Percentiles rank a stretch among this genome's conserved stretches.
These are phyloP conservation scores for Serendipita sp. DNA, from an alignment of 768 basidiomycete species.

Conservation along the genomic window DNA sequence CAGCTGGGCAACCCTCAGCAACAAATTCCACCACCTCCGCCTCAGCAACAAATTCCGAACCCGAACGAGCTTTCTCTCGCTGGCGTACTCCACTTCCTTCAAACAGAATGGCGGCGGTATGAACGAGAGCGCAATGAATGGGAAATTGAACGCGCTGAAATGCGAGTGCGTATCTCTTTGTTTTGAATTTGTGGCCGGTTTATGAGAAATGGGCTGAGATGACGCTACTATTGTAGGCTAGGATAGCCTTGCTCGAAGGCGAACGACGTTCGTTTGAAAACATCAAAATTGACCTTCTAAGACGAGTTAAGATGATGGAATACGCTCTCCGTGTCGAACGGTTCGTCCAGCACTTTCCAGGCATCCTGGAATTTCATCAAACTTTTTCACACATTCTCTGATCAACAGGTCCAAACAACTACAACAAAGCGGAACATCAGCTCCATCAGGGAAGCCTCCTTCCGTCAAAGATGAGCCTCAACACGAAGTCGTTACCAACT, in stretches of 20 bases:
- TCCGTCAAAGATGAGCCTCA: slow-evolving; percentile 53
- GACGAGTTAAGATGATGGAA: slow-evolving; percentile 98
- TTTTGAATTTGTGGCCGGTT: slow-evolving; percentile 15
- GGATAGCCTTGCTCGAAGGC: slow-evolving; percentile 93
- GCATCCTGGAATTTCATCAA: not conserved
- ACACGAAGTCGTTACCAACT: slow-evolving; percentile 26
- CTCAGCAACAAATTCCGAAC: slow-evolving; percentile 65
- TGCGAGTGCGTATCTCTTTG: slow-evolving; percentile 58
- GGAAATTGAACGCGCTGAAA: slow-evolving; percentile 99
- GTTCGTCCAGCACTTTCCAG: slow-evolving; percentile 30
- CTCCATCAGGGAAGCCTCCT: slow-evolving; percentile 49
- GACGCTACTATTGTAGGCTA: slow-evolving; percentile 39
- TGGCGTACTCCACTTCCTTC: slow-evolving; percentile 88
- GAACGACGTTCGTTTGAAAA: slow-evolving; percentile 96
- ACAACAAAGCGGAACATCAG: slow-evolving; percentile 37
- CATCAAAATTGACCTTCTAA: slow-evolving; percentile 85
- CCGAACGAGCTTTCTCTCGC: slow-evolving; percentile 89
- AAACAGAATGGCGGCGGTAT: slow-evolving; percentile 95
- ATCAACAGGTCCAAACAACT: slow-evolving; percentile 61
- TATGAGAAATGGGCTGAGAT: not conserved
- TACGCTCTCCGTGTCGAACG: slow-evolving; percentile 92
- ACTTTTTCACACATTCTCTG: slow-evolving; percentile 8
- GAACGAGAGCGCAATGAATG: slow-evolving; percentile 99
- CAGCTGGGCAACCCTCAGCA: slow-evolving; percentile 7
- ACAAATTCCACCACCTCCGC: slow-evolving; percentile 18